phyloP scores from a whole-genome alignment of 208 protist genomes.

The Trypanosoma mega region DNA sequence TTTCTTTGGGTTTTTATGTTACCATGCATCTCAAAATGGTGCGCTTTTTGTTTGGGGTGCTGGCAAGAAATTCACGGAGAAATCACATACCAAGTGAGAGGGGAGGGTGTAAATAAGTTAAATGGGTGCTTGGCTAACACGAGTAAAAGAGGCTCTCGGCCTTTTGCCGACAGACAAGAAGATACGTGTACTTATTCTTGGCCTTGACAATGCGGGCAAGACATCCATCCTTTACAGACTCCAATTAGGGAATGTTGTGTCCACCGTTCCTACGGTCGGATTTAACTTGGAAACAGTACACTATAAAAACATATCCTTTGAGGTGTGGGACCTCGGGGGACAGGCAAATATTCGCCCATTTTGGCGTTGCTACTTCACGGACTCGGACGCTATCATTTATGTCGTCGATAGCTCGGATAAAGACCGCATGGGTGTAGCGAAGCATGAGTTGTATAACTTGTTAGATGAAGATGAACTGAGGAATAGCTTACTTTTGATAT shows the following conservation, averaged over 20 bases:
- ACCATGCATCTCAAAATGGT: not conserved
- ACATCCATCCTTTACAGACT: constrained; percentile 98
- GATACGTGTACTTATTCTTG: constrained; percentile 93
- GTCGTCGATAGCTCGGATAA: constrained; percentile 93
- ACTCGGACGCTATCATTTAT: constrained; percentile 94
- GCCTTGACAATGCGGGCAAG: constrained; percentile 97
- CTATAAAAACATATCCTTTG: constrained; percentile 98
- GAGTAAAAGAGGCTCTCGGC: constrained; percentile 46
- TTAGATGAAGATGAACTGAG: constrained; percentile 88
- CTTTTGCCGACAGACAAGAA: constrained; percentile 81
- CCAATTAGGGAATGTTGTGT: constrained; percentile 96
- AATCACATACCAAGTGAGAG: not conserved
- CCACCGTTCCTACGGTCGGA: constrained; percentile 97
- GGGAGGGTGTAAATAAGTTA: not conserved
- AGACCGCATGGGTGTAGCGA: constrained; percentile 90
- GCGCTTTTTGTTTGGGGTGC: not conserved
- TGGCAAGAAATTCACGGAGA: not conserved
- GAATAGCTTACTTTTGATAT: constrained; percentile 91
- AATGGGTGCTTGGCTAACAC: constrained; percentile 71
- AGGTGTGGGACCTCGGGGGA: constrained; percentile 97
- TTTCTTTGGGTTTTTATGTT: not conserved
- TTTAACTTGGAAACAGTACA: constrained; percentile 98
- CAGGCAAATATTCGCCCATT: constrained; percentile 96
- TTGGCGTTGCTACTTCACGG: constrained; percentile 97
- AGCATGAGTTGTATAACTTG: constrained; percentile 85